Percentiles rank a stretch among this genome's conserved stretches.
These are phyloP conservation scores for Achaetomiella virescens DNA, from an alignment of 495 filamentous ascomycete genomes.

Conservation along the genomic window DNA sequence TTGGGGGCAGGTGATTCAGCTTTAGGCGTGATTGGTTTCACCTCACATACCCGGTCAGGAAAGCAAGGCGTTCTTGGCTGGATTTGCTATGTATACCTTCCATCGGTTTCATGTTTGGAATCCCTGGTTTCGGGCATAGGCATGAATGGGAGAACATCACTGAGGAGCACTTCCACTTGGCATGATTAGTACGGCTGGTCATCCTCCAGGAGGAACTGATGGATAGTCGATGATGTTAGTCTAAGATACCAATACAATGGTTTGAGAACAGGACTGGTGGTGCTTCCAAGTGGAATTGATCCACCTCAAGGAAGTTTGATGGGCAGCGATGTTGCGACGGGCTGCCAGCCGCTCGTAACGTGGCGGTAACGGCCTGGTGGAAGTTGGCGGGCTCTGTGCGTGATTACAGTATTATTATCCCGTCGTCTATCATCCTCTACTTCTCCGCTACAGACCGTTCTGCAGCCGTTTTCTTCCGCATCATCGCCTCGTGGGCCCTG, in stretches of 20 bases:
- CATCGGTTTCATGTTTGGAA: background rate
- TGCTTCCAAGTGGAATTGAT: background rate
- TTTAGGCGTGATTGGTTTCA: background rate
- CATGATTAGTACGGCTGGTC: background rate
- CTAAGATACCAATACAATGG: background rate
- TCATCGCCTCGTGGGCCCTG: slow-evolving; percentile 16
- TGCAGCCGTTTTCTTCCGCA: background rate
- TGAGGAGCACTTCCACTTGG: no score
- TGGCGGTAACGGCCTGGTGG: no score
- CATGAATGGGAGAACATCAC: no score
- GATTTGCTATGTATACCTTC: background rate
- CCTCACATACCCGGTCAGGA: background rate
- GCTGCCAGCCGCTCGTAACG: no score
- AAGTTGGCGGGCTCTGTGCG: no score
- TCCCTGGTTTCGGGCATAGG: no score
- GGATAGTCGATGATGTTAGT: background rate
- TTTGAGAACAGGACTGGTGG: background rate
- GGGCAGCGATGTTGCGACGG: no score
- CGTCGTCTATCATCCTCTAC: background rate
- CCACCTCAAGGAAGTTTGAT: no score
- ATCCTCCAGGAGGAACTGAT: background rate
- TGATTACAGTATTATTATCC: background rate
- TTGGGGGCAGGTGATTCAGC: background rate
- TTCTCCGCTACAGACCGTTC: background rate
- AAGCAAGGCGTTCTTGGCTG: slow-evolving; percentile 5